These are phyloP conservation scores for Cucurbita argyrosperma DNA, from an alignment of 306 rosid genomes.

Conservation along the genomic window DNA sequence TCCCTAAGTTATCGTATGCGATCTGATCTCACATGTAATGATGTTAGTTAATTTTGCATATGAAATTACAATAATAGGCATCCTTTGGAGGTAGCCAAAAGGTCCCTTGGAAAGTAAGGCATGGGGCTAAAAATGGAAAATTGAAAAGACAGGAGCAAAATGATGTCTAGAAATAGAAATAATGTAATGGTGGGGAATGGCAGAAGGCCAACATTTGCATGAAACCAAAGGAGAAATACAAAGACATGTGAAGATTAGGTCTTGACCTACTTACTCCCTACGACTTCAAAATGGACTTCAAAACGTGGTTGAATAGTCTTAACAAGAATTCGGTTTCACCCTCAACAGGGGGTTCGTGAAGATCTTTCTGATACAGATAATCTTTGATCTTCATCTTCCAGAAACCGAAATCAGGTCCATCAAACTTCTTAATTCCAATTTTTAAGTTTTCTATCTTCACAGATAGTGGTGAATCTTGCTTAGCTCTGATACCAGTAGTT, in stretches of 20 bases:
- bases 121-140: not conserved
- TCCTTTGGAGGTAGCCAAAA: not conserved
- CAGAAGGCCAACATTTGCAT: constrained; percentile 1
- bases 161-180: not conserved
- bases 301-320: not conserved
- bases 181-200: not conserved
- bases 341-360: too few species aligned
- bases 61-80: not conserved
- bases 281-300: not conserved
- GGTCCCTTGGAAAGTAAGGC: not conserved
- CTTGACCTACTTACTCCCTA: not conserved
- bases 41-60: not conserved
- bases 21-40: not conserved
- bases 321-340: too few species aligned
- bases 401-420: too few species aligned
- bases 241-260: not conserved
- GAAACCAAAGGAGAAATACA: not conserved
- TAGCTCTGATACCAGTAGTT: too few species aligned
- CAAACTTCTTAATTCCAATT: too few species aligned
- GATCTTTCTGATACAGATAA: too few species aligned
- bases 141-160: not conserved
- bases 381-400: too few species aligned
- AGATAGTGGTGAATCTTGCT: too few species aligned
- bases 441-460: too few species aligned
- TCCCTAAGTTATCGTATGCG: not conserved